Evolutionary conservation across 495 filamentous ascomycete genomes (phyloP).

Genomic region (Penicillium cataractarum): DNA sequence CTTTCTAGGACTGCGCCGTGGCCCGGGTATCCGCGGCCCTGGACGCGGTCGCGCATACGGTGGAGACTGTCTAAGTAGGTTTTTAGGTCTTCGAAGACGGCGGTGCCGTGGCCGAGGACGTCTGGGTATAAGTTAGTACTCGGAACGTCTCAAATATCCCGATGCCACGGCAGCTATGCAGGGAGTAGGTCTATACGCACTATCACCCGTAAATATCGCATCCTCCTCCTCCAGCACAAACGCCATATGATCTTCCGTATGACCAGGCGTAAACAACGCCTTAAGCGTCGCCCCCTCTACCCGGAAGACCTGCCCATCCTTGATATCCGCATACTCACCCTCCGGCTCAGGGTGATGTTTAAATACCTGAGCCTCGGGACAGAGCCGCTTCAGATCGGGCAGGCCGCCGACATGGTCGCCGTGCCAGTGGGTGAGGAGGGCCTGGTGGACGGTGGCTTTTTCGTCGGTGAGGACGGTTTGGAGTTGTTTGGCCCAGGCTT

Average conservation of each 20-base stretch:
- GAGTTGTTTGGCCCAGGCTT: slow-evolving; percentile 61
- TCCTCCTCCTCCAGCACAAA: slow-evolving; percentile 72
- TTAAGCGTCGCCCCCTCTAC: slow-evolving; percentile 77
- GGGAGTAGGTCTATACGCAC: slow-evolving; percentile 30
- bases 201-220: slow-evolving; percentile 93
- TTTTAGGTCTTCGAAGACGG: slow-evolving; percentile 83
- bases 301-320: slow-evolving; percentile 71
- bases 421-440: slow-evolving; percentile 90
- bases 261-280: slow-evolving; percentile 80
- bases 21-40: slow-evolving; percentile 80
- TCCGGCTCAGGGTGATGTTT: slow-evolving; percentile 52
- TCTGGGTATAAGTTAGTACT: slow-evolving; percentile 37
- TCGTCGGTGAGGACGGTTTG: slow-evolving; percentile 65
- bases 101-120: slow-evolving; percentile 90
- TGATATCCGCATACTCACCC: slow-evolving; percentile 50
- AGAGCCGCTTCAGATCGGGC: slow-evolving; percentile 62
- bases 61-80: slow-evolving; percentile 74
- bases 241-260: slow-evolving; percentile 84
- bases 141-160: background rate
- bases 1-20: slow-evolving; percentile 79
- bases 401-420: slow-evolving; percentile 81
- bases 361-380: slow-evolving; percentile 56
- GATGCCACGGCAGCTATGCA: background rate
- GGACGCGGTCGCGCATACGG: slow-evolving; percentile 66
- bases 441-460: slow-evolving; percentile 62